Evolutionary conservation across 352 stramenopile genomes (phyloP), one percentile per base, ranked within the genome.

Genomic region (Pythium folliculosum): DNA sequence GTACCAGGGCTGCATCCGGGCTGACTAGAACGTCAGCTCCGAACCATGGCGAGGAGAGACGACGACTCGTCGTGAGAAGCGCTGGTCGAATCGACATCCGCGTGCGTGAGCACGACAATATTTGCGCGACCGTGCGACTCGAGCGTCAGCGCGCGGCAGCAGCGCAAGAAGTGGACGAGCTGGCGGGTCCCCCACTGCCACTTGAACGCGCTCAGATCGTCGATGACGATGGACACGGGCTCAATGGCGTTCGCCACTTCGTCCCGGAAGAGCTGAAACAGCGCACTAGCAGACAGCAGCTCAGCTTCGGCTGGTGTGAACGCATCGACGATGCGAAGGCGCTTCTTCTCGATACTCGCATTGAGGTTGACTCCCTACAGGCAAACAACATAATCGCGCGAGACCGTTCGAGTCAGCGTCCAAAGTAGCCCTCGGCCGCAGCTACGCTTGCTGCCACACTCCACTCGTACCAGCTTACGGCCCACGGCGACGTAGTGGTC

Each of bases 401-500:
- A 22, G n/a, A 57, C 37, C 27, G 27, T 32, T 40, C 35, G 8
- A 40, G 35, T 40, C 8, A 40, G 35, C 35, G 35, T 40, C 35
- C 35, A 5, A 13, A 40, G 35, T 12, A 40, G 35, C 13, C 27
- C 27, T 32, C 27, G 27, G 27, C 27, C 27, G 27, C 27, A 6
- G 27, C 5, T 32, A 32, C 27, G 27, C 27, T 32, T 32, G 27
- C 27, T 32, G 27, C 27, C 3, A 32, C 27, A 32, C 27, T 32
- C 2, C 27, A 32, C 27, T 32, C 75, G 37, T 58, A 91, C 85
- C 65, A 93, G 64, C 53, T 93, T 93, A 30, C 85, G 82, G 14
- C 77, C 83, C 9, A 93, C 78, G 5, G 81, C 77, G 9, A 70
- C 63, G 56, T 90, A 90, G 57, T 93, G 83, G 6, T 88, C 83